Evolutionary conservation across 2,329 filamentous ascomycete species (phyloP), one percentile per base, ranked within the genome.

Genomic region (Xylariomycetidae sp.): DNA sequence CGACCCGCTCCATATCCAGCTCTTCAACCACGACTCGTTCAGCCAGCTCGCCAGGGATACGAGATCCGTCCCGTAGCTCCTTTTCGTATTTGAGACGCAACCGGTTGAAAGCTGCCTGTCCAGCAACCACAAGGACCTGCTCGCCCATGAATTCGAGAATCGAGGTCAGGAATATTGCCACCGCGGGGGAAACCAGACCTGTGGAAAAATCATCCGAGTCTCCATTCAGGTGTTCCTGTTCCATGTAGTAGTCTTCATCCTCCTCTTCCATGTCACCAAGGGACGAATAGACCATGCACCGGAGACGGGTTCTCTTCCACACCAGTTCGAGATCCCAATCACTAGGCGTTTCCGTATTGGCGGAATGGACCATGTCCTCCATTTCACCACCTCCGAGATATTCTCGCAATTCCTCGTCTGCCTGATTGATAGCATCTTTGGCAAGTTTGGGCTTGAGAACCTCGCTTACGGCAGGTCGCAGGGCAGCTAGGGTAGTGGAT

Each of bases 231-330:
- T 85, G 77, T 37, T 92, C 88, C 50, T 88, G 80, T 44, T 88
- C 80, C 56, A 94, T 85, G 53, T 87, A 87, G 31, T 81, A 79
- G 54, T 96, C 90, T 59, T 97, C 92, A 46, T 98, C 92, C 47
- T 97, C 89, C 63, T 98, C 92, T 59, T 98, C 94, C 74, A 98
- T 81, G 54, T 98, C 90, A 27, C 92, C 92, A 6, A 98, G 69
- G 7, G 92, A 89, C 7, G 89, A 97, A 58, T 97, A 97, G 15
- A 98, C 90, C 92, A 98, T 98, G 59, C 92, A 95, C 40, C 92
- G 80, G 50, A 98, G 66, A 34, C 92, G 80, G 0, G 89, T 92
- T 46, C 92, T 77, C 66, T 94, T 96, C 89, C 92, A 98, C 13
- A 89, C 82, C 36, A 89, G 72, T 55, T 96, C 86, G n/a, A 94